These are phyloP conservation scores for Microglena sp. DNA, from an alignment of 139 green algal genomes.

Conservation along the genomic window DNA sequence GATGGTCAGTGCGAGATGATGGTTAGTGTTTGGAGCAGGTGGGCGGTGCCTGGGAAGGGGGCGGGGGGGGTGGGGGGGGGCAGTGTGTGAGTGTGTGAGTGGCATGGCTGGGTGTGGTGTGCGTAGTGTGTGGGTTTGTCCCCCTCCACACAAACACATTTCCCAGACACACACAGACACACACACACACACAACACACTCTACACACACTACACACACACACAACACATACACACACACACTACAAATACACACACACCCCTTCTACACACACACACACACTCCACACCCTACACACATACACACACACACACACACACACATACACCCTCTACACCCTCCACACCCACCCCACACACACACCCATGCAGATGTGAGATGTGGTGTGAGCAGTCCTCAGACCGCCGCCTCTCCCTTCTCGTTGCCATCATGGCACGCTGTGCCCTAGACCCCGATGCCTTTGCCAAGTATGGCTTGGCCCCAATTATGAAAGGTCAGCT, in stretches of 20 bases:
- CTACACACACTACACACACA: too few relatives aligned
- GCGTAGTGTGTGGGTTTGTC: too few relatives aligned
- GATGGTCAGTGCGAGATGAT: neutral
- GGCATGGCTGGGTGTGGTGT: too few relatives aligned
- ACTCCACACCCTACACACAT: neutral
- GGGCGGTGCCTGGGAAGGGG: neutral
- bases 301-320: neutral
- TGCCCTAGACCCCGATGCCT: conserved; percentile 24
- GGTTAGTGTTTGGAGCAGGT: neutral
- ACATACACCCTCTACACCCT: neutral
- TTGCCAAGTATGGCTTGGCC: conserved; percentile 18
- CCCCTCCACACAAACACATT: neutral
- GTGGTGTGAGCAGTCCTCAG: conserved; percentile 3
- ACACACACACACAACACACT: neutral
- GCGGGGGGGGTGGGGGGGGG: neutral
- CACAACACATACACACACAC: too few relatives aligned
- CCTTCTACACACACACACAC: too few relatives aligned
- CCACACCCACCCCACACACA: neutral
- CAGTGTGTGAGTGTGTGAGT: neutral
- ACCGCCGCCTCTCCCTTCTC: conserved; percentile 28
- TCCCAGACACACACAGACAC: neutral
- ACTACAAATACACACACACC: too few relatives aligned
- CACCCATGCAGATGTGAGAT: neutral
- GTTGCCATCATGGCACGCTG: conserved; percentile 28
- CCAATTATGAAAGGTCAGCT: conserved; percentile 21